Evolutionary conservation across 2,329 filamentous ascomycete genomes (phyloP), one percentile per base, ranked within the genome.

Genomic region (Zymoseptoria brevis): DNA sequence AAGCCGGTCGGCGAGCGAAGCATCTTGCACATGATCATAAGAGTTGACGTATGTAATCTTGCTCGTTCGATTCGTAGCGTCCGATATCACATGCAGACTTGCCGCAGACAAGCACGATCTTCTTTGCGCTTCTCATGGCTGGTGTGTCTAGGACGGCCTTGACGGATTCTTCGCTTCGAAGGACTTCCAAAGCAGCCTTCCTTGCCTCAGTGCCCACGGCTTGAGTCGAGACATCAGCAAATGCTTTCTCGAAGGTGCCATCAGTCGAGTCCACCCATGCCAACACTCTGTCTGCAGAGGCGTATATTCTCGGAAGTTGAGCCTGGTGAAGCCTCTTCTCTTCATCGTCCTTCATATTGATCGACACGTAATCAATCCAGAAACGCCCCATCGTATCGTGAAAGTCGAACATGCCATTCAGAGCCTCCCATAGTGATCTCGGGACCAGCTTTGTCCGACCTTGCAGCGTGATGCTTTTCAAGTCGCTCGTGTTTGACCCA

Each of bases 381-480:
- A 53, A 53, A 5, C 22, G 51, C 8, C 51, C 51, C 22, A 16
- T 53, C 22, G 51, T 53, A n/a, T 53, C 51, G 22, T 53, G 51
- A 30, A 24, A n/a, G 19, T 57, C 35, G 21, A 45, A 19, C 19
- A 60, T 50, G 16, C 50, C 53, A 22, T 30, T 45, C 5, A 62
- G 35, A n/a, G 60, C 60, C 24, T 45, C 19, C 57, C 55, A 60
- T 22, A 59, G 55, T 13, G 56, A 49, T 22, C 19, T 9, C 35
- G 59, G 55, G 22, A 62, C 51, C 55, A 57, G 54, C 19, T 53
- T 56, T n/a, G 60, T 62, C 2, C 60, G 56, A n/a, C 60, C 60
- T 51, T 62, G 59, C n/a, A 62, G 35, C 16, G 55, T 60, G 52
- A 62, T 16, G 26, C 55, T 52, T 51, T 54, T 55, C n/a, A 53